A percentile compares a stretch with the other conserved stretches of the same genome.
Evolutionary conservation across 106 monocot genomes (phyloP).

Genomic region (Phalaenopsis equestris): DNA sequence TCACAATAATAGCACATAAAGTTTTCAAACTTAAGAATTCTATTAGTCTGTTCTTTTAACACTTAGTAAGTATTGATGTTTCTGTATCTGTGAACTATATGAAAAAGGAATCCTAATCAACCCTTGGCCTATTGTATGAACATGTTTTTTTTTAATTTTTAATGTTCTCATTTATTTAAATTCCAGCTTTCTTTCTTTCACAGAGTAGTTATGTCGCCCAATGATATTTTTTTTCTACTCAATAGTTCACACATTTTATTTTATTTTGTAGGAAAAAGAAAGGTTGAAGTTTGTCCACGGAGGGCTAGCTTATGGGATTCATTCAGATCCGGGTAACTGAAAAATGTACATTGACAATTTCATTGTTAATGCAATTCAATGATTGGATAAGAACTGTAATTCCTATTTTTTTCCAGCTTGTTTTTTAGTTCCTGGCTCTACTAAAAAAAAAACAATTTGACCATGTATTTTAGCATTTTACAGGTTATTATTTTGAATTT

Average conservation of each 20-base stretch:
- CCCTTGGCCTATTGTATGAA: not conserved
- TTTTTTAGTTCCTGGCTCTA: not conserved
- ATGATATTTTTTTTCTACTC: not conserved
- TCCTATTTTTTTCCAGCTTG: not conserved
- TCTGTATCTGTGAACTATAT: not conserved
- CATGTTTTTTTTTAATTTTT: not conserved
- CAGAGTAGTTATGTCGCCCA: not conserved
- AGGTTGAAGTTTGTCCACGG: constrained; percentile 18
- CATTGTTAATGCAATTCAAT: not conserved
- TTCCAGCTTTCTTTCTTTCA: not conserved
- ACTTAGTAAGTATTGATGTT: not conserved
- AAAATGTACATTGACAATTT: constrained; percentile 21
- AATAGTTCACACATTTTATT: not conserved
- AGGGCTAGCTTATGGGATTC: constrained; percentile 87
- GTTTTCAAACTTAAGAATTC: too few relatives aligned
- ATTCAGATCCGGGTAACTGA: constrained; percentile 70
- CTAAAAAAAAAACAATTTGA: not conserved
- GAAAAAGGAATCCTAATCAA: not conserved
- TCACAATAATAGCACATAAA: too few relatives aligned
- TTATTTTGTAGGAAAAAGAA: constrained; percentile 47
- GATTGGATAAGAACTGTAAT: constrained; percentile 3
- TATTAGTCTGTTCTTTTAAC: too few relatives aligned
- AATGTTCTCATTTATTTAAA: not conserved
- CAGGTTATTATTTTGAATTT: not conserved
- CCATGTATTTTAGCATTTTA: not conserved